Evolutionary conservation across 352 stramenopile genomes (phyloP), one percentile per base, ranked within the genome.

Genomic region (Globisporangium cederbergense): DNA sequence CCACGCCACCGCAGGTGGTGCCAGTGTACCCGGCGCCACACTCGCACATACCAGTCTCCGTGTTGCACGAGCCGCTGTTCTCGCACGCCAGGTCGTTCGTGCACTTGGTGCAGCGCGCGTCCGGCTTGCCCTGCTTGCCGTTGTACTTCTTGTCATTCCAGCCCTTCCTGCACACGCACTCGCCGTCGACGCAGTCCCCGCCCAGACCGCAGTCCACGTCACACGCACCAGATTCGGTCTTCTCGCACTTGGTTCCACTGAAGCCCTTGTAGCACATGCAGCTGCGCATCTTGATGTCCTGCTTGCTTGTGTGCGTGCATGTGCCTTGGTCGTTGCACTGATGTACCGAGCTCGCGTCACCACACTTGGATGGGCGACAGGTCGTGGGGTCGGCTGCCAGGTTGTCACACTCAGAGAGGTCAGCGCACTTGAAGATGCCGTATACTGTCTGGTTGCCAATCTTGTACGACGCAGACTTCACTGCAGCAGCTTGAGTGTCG

Each of bases 311-410:
- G 76, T 91, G 87, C 53, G 82, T 83, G 70, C 82, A 91, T 2
- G 82, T 91, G 30, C 82, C 82, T 43, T 89, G 82, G 70, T 91
- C 79, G 40, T 77, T 89, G 74, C 79, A 89, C 56, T 73, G 65
- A n/a, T 51, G 45, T 6, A 70, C 43, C 9, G 64, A 71, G 42
- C 18, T 69, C 8, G 67, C 25, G 40, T 74, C 57, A 6, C 75
- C 75, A 53, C 75, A 83, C 46, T 67, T 62, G 22, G 60, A n/a
- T n/a, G 75, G 68, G 11, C 64, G 42, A 58, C 75, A 83, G 22
- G 65, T 75, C 22, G 58, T 65, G 22, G 73, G 11, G 60, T 83
- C 73, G 38, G 65, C 71, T 2, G 75, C 75, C 60, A 81, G 49
- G 40, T 77, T 74, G 25, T 62, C 73, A 63, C 75, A 83, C 56